A percentile compares a stretch with the other conserved stretches of the same genome.
These are phyloP conservation scores for Myxozyma sirexii DNA, from an alignment of 805 yeast species.

Conservation along the genomic window DNA sequence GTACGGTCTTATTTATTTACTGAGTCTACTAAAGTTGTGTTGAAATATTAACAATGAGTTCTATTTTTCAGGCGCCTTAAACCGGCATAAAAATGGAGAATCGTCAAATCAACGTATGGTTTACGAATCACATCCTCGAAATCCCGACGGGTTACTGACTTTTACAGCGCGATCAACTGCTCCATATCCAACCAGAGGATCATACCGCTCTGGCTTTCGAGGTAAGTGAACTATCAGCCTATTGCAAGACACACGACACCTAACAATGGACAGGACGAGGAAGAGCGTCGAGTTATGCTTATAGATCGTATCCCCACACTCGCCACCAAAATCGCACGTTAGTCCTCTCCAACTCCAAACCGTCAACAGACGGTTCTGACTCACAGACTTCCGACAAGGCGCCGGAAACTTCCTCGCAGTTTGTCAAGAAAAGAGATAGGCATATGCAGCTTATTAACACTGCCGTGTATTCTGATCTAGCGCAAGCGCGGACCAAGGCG, in stretches of 20 bases:
- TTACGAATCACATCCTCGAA: neutral
- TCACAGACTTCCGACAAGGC: neutral
- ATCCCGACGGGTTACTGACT: neutral
- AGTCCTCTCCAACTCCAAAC: conserved; percentile 20
- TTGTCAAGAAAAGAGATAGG: conserved; percentile 32
- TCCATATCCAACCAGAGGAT: conserved; percentile 8
- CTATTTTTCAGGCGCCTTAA: conserved; percentile 31
- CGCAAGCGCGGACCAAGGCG: conserved; percentile 33
- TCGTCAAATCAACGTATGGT: conserved; percentile 1
- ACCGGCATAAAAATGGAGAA: conserved; percentile 30
- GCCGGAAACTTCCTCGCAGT: neutral
- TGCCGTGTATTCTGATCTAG: conserved; percentile 27
- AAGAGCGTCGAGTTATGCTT: conserved; percentile 17
- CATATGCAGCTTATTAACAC: conserved; percentile 36
- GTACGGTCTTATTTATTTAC: conserved; percentile 20
- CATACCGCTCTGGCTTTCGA: neutral
- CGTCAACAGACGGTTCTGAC: neutral
- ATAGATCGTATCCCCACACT: conserved; percentile 11
- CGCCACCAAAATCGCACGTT: conserved; percentile 34
- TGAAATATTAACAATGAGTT: neutral
- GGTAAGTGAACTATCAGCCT: neutral
- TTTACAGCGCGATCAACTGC: neutral
- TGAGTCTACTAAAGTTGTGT: neutral
- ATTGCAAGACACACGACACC: neutral
- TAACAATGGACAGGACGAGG: conserved; percentile 21